Evolutionary conservation across 345 rosid genomes (phyloP), one percentile per base, ranked within the genome.

Genomic region (Durio zibethinus): DNA sequence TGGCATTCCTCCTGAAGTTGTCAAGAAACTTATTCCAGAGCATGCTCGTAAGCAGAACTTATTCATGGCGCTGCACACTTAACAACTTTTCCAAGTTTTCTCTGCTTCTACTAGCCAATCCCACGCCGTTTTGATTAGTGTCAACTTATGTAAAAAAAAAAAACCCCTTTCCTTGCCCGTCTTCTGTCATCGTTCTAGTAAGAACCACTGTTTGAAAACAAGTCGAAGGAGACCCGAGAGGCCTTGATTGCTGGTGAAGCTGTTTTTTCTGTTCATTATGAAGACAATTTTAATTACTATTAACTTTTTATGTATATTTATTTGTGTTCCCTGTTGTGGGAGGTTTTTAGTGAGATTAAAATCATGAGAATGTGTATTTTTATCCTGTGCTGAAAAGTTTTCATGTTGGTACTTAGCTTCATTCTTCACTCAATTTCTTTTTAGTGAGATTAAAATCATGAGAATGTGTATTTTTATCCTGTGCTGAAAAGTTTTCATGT

Each of bases 1-100:
- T 1, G 92, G 94, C 77, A 75, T 93, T 53, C 86, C 92, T 0
- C 82, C 85, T 0, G 98, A 93, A 48, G 85, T 74, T 11, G 57
- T 88, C 65, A 84, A 89, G 81, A 84, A 88, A 77, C 97, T 93
- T 54, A 87, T 90, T 56, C 98, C 97, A 0, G 94, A 90, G 64
- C 90, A 90, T 80, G 93, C 94, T 61, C 93, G 94, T 10, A 93
- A 91, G 81, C 94, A 91, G 88, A 93, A 91, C 86, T 83, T 78
- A 77, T 93, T 93, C 90, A 93, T 91, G 98, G 98, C 98, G 3
- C 82, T 93, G 84, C 85, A 91, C 80, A 27, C 90, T 7, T 91
- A 87, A 81, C 79, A 60, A 61, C 66, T 18, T 3, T 25, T 73
- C 70, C 27, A 7, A 45, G 36, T 75, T 50, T 75, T 60, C 31